Percentiles rank a stretch among this genome's conserved stretches.
phyloP scores from a whole-genome alignment of 805 yeast genomes.

The Candida palmyrensis region DNA sequence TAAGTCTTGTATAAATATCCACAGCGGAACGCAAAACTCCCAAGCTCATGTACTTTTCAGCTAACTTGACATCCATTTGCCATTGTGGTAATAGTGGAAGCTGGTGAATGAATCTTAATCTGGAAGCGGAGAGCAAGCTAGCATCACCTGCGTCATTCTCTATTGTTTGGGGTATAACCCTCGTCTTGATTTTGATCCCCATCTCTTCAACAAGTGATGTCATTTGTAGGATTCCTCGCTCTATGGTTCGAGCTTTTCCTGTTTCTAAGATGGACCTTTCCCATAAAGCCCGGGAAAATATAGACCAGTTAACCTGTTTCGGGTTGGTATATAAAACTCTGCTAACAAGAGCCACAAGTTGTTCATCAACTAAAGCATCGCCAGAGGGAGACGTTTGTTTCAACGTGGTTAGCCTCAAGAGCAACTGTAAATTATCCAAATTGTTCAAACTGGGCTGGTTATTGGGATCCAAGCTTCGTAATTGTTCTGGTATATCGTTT shows the following conservation, averaged over 20 bases:
- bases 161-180: constrained; percentile 44
- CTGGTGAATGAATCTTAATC: constrained; percentile 68
- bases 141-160: constrained; percentile 17
- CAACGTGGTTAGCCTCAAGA: constrained; percentile 60
- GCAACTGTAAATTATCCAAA: constrained; percentile 67
- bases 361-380: constrained; percentile 72
- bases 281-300: constrained; percentile 84
- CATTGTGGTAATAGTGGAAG: constrained; percentile 79
- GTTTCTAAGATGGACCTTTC: constrained; percentile 83
- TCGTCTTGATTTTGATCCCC: constrained; percentile 59
- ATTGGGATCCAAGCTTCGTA: constrained; percentile 68
- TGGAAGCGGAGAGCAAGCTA: constrained; percentile 36
- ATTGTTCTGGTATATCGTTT: constrained; percentile 55
- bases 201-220: constrained; percentile 87
- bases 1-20: constrained; percentile 78
- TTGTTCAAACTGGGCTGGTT: constrained; percentile 69
- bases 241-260: constrained; percentile 76
- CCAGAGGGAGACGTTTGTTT: constrained; percentile 69
- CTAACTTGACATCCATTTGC: constrained; percentile 76
- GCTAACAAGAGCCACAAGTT: constrained; percentile 67
- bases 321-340: constrained; percentile 58
- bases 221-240: constrained; percentile 91
- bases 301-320: constrained; percentile 59
- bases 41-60: constrained; percentile 79
- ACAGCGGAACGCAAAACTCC: constrained; percentile 85